These are phyloP conservation scores for Aspergillus luchuensis DNA, from an alignment of 2,329 filamentous ascomycete genomes.

Conservation along the genomic window DNA sequence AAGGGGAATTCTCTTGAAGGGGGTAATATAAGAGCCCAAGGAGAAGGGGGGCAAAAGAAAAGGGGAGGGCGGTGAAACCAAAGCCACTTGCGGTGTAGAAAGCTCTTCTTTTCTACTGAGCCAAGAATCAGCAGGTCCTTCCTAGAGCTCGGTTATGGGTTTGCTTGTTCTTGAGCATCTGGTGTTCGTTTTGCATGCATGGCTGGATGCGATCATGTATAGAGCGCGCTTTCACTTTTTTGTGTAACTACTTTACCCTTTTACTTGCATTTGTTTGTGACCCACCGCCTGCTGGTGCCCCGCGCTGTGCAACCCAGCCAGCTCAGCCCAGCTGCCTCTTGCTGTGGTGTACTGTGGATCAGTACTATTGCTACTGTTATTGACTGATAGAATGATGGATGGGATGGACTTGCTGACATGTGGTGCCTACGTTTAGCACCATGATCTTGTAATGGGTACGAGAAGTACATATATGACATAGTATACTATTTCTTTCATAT, in stretches of 20 bases:
- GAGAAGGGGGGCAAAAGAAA: not conserved
- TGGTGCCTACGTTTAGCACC: no score
- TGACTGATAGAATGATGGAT: no score
- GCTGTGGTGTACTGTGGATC: no score
- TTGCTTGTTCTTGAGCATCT: slow-evolving; percentile 1
- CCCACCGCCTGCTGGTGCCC: not conserved
- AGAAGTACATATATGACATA: no score
- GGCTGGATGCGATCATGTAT: not conserved
- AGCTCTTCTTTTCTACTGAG: not conserved
- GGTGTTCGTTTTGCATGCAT: slow-evolving; percentile 5
- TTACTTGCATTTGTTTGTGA: not conserved
- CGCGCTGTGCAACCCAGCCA: not conserved
- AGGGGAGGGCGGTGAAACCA: slow-evolving; percentile 1
- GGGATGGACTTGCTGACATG: no score
- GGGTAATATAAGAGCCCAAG: not conserved
- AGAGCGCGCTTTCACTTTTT: slow-evolving; percentile 5
- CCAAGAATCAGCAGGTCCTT: not conserved
- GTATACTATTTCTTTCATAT: no score
- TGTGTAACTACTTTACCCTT: slow-evolving; percentile 6
- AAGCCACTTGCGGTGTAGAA: not conserved
- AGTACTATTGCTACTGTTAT: no score
- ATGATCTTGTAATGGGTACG: no score
- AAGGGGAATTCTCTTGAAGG: no score
- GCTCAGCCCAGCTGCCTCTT: not conserved
- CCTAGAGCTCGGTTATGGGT: not conserved